Evolutionary conservation across 257 asterid species (phyloP).

Genomic region (Solanum neorickii): DNA sequence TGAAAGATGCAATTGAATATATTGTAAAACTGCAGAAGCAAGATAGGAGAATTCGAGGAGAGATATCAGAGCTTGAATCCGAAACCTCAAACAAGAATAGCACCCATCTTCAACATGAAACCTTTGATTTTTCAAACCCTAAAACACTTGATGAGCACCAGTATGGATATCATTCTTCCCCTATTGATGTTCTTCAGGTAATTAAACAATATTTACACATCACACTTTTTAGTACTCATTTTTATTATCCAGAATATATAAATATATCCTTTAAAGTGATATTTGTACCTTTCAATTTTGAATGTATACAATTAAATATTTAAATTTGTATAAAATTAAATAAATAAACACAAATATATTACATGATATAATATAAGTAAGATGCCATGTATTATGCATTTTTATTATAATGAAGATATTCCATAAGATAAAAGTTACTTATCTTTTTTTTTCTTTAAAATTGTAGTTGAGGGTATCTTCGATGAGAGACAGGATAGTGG

Average conservation of each 20-base stretch:
- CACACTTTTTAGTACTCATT: background rate
- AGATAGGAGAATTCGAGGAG: constrained; percentile 38
- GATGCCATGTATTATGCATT: too few species aligned
- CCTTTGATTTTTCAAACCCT: background rate
- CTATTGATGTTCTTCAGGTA: constrained; percentile 70
- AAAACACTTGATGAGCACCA: constrained; percentile 29
- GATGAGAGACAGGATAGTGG: constrained; percentile 52
- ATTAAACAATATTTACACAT: too few species aligned
- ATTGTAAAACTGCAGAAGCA: constrained; percentile 48
- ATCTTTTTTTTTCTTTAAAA: background rate
- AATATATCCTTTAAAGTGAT: too few species aligned
- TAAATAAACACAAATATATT: too few species aligned
- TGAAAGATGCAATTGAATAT: constrained; percentile 76
- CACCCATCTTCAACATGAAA: background rate
- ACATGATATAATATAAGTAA: too few species aligned
- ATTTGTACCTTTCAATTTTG: background rate
- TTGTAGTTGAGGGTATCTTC: constrained; percentile 53
- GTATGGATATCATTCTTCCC: constrained; percentile 18
- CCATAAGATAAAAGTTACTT: too few species aligned
- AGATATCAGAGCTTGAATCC: constrained; percentile 45
- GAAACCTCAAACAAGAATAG: constrained; percentile 2
- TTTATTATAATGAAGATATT: too few species aligned
- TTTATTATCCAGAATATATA: too few species aligned
- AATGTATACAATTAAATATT: too few species aligned
- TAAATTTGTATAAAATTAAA: too few species aligned